These are phyloP conservation scores for Colletotrichum sp. DNA, from an alignment of 2,329 filamentous ascomycete species.

Conservation along the genomic window DNA sequence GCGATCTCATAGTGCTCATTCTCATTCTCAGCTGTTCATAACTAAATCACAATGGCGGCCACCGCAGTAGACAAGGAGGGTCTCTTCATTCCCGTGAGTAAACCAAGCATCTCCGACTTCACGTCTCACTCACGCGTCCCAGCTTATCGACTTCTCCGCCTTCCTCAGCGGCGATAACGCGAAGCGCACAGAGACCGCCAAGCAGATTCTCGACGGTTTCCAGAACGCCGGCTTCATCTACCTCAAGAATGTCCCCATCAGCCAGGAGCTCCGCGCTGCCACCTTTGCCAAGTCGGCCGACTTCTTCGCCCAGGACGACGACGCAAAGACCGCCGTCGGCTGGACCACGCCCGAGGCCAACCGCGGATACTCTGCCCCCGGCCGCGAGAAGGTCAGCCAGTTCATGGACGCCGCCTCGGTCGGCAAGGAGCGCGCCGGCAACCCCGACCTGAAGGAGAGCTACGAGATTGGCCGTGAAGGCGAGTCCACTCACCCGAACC, in stretches of 20 bases:
- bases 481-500: slow-evolving; percentile 70
- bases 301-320: slow-evolving; percentile 71
- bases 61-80: slow-evolving; percentile 56
- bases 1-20: background rate
- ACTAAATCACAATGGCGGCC: slow-evolving; percentile 34
- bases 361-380: slow-evolving; percentile 73
- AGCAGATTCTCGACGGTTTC: slow-evolving; percentile 79
- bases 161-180: slow-evolving; percentile 69
- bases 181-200: slow-evolving; percentile 69
- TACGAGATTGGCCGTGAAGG: slow-evolving; percentile 68
- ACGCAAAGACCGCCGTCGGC: slow-evolving; percentile 67
- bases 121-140: slow-evolving; percentile 15
- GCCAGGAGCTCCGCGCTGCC: slow-evolving; percentile 58
- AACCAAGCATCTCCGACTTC: background rate
- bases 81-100: slow-evolving; percentile 58
- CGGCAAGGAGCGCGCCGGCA: slow-evolving; percentile 59
- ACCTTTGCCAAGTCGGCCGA: slow-evolving; percentile 71
- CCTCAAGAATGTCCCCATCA: slow-evolving; percentile 79
- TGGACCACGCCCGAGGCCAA: slow-evolving; percentile 79
- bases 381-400: slow-evolving; percentile 73
- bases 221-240: slow-evolving; percentile 90
- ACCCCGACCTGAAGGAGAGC: slow-evolving; percentile 70
- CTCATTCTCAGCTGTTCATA: background rate
- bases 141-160: slow-evolving; percentile 81
- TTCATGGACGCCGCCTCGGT: slow-evolving; percentile 61